Percentiles rank a stretch among this genome's conserved stretches.
phyloP scores from a whole-genome alignment of 768 basidiomycete species.

The Termitomyces sp. region DNA sequence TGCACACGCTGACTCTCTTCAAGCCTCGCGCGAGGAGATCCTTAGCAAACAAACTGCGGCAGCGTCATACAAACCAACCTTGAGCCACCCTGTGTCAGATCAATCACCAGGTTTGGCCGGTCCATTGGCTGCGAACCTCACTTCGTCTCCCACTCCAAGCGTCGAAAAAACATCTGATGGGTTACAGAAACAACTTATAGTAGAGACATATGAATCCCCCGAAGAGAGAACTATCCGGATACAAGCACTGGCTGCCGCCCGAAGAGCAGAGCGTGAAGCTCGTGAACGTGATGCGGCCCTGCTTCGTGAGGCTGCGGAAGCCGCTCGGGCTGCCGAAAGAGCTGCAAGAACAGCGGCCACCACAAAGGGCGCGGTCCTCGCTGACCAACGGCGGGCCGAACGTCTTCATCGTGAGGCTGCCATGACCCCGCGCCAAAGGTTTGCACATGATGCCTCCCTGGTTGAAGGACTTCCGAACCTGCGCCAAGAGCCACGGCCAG shows the following conservation, averaged over 20 bases:
- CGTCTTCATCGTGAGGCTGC: slow-evolving; percentile 17
- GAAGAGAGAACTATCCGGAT: neutral
- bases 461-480: neutral
- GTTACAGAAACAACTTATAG: too few relatives aligned
- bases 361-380: slow-evolving; percentile 1
- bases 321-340: neutral
- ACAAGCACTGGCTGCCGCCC: neutral
- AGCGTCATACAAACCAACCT: slow-evolving; percentile 17
- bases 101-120: slow-evolving; percentile 19
- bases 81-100: slow-evolving; percentile 24
- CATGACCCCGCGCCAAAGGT: neutral
- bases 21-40: slow-evolving; percentile 16
- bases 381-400: slow-evolving; percentile 17
- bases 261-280: slow-evolving; percentile 2
- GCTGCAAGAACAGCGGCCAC: neutral
- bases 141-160: neutral
- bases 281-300: neutral
- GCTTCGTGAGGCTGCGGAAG: neutral
- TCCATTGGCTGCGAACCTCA: slow-evolving; percentile 12
- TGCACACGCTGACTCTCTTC: neutral
- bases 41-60: neutral
- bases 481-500: neutral
- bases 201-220: neutral
- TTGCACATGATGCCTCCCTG: neutral
- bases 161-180: neutral